Evolutionary conservation across 2,329 filamentous ascomycete species (phyloP).

Genomic region (Neopestalotiopsis rosae): DNA sequence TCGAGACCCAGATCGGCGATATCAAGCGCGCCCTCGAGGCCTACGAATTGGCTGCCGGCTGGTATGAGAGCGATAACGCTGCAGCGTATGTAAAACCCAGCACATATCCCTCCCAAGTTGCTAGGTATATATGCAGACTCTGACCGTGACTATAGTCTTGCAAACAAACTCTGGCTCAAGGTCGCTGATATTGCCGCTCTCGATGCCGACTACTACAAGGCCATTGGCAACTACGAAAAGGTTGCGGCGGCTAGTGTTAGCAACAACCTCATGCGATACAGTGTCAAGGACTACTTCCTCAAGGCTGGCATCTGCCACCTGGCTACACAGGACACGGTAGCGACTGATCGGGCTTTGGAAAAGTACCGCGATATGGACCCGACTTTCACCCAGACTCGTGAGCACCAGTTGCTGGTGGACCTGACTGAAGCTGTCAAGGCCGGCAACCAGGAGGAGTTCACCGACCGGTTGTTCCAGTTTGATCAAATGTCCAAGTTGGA

Average conservation of each 20-base stretch:
- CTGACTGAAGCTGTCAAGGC: conserved; percentile 76
- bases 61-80: conserved; percentile 89
- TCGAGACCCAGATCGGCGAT: conserved; percentile 82
- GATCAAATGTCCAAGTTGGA: conserved; percentile 93
- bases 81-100: conserved; percentile 51
- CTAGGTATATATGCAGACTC: not conserved
- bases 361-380: conserved; percentile 82
- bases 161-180: conserved; percentile 94
- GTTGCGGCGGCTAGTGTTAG: conserved; percentile 79
- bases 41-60: conserved; percentile 85
- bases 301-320: conserved; percentile 94
- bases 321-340: conserved; percentile 74
- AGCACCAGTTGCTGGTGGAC: conserved; percentile 82
- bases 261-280: conserved; percentile 93
- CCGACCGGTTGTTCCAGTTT: conserved; percentile 85
- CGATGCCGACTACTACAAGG: conserved; percentile 82
- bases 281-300: conserved; percentile 93
- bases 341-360: conserved; percentile 78
- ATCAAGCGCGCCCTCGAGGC: conserved; percentile 78
- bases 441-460: conserved; percentile 81
- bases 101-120: not conserved
- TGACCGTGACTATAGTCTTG: conserved; percentile 51
- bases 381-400: conserved; percentile 76
- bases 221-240: conserved; percentile 82
- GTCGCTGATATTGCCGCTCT: conserved; percentile 86